Evolutionary conservation across 768 basidiomycete genomes (phyloP), one percentile per base, ranked within the genome.

Genomic region (Phaeotremella skinneri): DNA sequence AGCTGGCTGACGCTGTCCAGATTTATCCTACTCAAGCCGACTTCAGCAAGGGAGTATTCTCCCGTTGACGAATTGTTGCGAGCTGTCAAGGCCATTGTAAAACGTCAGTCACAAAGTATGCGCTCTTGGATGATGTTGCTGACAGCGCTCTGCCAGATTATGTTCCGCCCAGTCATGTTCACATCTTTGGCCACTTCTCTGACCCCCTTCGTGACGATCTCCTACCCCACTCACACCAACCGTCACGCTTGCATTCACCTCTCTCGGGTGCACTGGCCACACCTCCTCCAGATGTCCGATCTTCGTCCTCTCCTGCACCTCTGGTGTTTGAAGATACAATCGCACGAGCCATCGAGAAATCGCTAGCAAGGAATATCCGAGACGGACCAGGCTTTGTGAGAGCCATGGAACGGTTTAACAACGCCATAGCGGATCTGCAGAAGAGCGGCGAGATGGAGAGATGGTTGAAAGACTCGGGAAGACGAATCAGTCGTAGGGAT

Each of bases 361-460:
- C 72, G 3, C 49, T 73, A 2, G 68, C 71, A 1, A 61, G 63
- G 4, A 74, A 74, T 61, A 62, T 66, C 20, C 39, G 64, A 17
- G 71, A 74, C 55, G 75, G 75, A 23, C 75, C 73, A 2, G 73
- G 68, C 5, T 67, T 77, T 32, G 4, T 67, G 26, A 39, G 52
- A 6, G 74, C 76, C 3, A 67, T 77, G 50, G 62, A 73, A 31
- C 52, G 72, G 29, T 77, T 67, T 58, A 77, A 77, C 29, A 32
- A 37, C 11, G 69, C 72, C 6, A 60, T 77, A 54, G 49, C 49
- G 31, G 62, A 61, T 4, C 52, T 75, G 1, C 67, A 69, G 17
- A 32, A 53, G 23, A 50, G 55, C 20, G 69, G 68, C 1, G 47
- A 42, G 14, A 50, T 72, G 61, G 49, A 17, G 13, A 48, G 13